These are phyloP conservation scores for Arachnomyces sp. DNA, from an alignment of 2,329 filamentous ascomycete genomes.

Conservation along the genomic window DNA sequence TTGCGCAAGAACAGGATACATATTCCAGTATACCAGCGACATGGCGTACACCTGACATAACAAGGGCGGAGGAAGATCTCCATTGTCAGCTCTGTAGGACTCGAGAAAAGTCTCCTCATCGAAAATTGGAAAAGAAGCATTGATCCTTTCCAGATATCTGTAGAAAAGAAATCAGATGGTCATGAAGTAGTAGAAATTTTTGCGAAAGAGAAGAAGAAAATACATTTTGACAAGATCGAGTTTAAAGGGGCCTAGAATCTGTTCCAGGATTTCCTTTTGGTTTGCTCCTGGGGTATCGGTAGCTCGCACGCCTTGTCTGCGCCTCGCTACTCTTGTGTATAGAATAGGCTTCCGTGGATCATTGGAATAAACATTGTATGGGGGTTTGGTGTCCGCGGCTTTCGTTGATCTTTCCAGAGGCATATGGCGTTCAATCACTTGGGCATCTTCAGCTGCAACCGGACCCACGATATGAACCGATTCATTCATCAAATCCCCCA, in stretches of 20 bases:
- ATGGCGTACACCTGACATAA: slow-evolving; percentile 53
- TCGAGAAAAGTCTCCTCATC: slow-evolving; percentile 49
- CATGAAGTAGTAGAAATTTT: background rate
- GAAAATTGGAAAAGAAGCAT: slow-evolving; percentile 55
- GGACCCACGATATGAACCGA: slow-evolving; percentile 53
- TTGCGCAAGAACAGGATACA: slow-evolving; percentile 36
- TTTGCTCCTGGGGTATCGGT: slow-evolving; percentile 41
- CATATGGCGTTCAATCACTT: slow-evolving; percentile 54
- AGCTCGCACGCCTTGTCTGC: slow-evolving; percentile 39
- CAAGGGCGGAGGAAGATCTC: slow-evolving; percentile 49
- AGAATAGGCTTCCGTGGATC: slow-evolving; percentile 40
- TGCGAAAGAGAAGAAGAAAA: slow-evolving; percentile 23
- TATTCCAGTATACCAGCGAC: slow-evolving; percentile 51
- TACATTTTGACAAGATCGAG: slow-evolving; percentile 47
- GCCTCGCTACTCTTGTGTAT: slow-evolving; percentile 43
- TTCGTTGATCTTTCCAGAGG: slow-evolving; percentile 34
- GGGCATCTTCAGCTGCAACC: slow-evolving; percentile 52
- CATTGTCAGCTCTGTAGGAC: slow-evolving; percentile 39
- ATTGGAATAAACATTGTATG: slow-evolving; percentile 46
- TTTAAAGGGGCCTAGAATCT: slow-evolving; percentile 50
- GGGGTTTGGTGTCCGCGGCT: slow-evolving; percentile 33
- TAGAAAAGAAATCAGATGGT: background rate
- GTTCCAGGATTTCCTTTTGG: slow-evolving; percentile 50
- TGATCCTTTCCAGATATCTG: slow-evolving; percentile 50
- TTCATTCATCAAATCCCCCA: slow-evolving; percentile 25